Base-by-base conservation (phyloP, 2,329 filamentous ascomycete genomes). In the Aspergillus sp. region DNA sequence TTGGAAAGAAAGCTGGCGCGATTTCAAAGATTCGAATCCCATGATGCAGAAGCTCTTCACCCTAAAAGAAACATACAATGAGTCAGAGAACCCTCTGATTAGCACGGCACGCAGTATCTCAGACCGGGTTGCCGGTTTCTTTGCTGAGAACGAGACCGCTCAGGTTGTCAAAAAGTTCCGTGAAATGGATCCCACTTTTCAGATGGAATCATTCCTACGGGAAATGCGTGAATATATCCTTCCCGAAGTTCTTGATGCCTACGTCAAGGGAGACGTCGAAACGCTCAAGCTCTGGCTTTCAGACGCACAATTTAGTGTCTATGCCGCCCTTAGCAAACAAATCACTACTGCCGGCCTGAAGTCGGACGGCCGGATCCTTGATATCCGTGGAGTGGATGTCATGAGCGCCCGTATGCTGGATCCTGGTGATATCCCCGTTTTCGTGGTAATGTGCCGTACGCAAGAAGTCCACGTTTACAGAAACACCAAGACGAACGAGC, bases 151-250 rank as follows among this genome's bases (percentile, higher is more conserved):
- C 74, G 95, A 99, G 80, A 97, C 92, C 0, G 95, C 95, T 30
- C 89, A 89, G 84, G 95, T 99, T 36, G 96, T 98, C 80, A 98
- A 97, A 81, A 96, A 93, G 76, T 96, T 99, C 82, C 88, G 93
- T 47, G 85, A 93, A 67, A 97, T 98, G 86, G 95, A 99, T 67
- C 93, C 95, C 5, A 84, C 83, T 64, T 99, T 99, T 82, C 91
- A 97, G 73, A 85, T 96, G 66, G 95, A 99, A 76, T 90, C 92
- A 0, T 99, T 98, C 81, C 79, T 98, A 51, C 89, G 90, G 64
- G 95, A 99, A 69, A 90, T 99, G 77, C 90, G 95, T 74, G 93
- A 98, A 77, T 99, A 98, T 76, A 98, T 99, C 55, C 83, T 99
- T 1, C 95, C 95, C 7, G 95, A 99, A 77, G 95, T 98, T 2